Base-by-base conservation (phyloP, 1,139 yeast genomes). In the Groenewaldozyma sp. region DNA sequence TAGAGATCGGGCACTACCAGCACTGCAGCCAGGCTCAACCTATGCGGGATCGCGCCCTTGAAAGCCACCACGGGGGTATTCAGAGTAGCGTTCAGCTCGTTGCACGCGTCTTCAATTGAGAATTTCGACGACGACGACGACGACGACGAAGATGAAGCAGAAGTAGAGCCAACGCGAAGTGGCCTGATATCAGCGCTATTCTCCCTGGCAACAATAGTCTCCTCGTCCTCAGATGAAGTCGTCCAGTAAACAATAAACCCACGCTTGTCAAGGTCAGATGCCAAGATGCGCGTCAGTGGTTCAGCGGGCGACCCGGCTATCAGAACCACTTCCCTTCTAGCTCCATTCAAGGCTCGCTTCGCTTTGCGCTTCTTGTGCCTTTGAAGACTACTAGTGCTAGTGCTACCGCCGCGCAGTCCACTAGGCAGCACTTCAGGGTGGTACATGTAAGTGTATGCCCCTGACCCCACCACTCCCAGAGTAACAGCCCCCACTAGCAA, bases 191-290 rank as follows among this genome's bases (percentile, higher is more conserved):
- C 81, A 3, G 74, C 59, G 27, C 67, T 64, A 36, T 68, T 63
- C 47, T 73, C 76, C 37, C 71, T 67, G 46, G 71, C 73, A 35
- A 83, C 72, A 42, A 76, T 70, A 45, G 68, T 71, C 40, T 72
- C 68, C 49, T 82, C 93, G 37, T 71, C 73, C 9, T 74, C 76
- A 44, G 80, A 79, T 10, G 77, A 62, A 3, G 83, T 76, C 1
- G 93, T 78, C 50, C 84, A 67, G 58, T 80, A 84, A 3, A 84
- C 87, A 24, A 84, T 78, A 54, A 82, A 82, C 1, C 95, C 94
- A 41, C 94, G 65, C 37, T 73, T 73, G 47, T 82, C 87, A 50
- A 84, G 68, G 54, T 84, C 94, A 41, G 74, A 68, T 0, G 87
- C 84, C 28, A 84, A 65, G 36, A 78, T 65, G 42, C 86, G 66